Base-by-base conservation (phyloP, 108 stramenopile species). In the Ochromonas danica region DNA sequence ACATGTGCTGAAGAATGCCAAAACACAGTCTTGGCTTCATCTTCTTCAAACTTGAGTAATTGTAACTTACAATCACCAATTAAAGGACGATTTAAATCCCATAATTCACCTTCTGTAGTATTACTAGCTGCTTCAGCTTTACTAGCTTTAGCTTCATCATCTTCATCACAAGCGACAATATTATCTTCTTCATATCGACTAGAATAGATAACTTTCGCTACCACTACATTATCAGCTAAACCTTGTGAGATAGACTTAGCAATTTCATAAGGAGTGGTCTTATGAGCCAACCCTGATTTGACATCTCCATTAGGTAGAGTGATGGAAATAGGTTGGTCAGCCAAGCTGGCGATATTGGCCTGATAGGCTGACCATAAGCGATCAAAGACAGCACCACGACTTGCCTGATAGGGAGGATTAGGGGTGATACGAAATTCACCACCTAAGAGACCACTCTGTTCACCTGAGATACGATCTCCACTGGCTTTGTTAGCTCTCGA, bases 1-100 rank as follows among this genome's bases (percentile, higher is more conserved):
- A 97, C 91, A 87, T 99, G 98, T 0, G 97, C 94, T 22, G 93
- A 93, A 0, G 95, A 96, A 81, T 99, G 98, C 98, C 98, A 99
- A 86, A 99, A 99, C 38, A 93, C 95, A 75, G 94, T 92, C 75
- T 93, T 92, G 35, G 93, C 94, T 77, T 95, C 97, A 10, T 79
- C 78, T 61, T 94, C 93, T 38, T 90, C 92, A 84, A 96, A 97
- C 84, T 94, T 94, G 67, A 94, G 84, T 28, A 97, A 88, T 81
- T 94, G 93, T 72, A 97, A 79, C 78, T 89, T 91, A 65, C 90
- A 80, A 43, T 87, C 80, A 38, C 97, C 97, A 1, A 95, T 95
- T 36, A 96, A 84, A 0, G 97, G 95, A 28, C 97, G 92, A 3
- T 83, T 90, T 91, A 99, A 81, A 82, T 99, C 98, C 98, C 97